phyloP scores from a whole-genome alignment of 192 early-diverging fungal genomes.

The Backusella circina region DNA sequence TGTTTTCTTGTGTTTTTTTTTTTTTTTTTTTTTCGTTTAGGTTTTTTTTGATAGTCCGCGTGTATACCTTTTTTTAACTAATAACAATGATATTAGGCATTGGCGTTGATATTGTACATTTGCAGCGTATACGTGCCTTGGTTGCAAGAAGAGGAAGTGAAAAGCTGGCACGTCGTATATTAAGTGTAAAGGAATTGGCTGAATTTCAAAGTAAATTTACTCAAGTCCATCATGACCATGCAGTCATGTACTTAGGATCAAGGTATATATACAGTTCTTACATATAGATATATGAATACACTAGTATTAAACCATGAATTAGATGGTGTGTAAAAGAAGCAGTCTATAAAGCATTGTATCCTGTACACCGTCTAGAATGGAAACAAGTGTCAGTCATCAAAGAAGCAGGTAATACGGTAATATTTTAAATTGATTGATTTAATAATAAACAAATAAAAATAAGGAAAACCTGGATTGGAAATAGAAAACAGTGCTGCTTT shows the following conservation, averaged over 20 bases:
- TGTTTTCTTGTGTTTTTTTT: too few species aligned
- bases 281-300: background rate
- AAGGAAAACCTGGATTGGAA: conserved; percentile 45
- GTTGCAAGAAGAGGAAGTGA: conserved; percentile 43
- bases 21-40: background rate
- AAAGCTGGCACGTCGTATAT: conserved; percentile 56
- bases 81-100: conserved; percentile 70
- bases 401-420: conserved; percentile 35
- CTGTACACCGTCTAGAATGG: conserved; percentile 52
- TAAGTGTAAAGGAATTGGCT: conserved; percentile 37
- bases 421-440: background rate
- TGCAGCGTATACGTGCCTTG: conserved; percentile 57
- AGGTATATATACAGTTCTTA: conserved; percentile 4
- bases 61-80: background rate
- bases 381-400: conserved; percentile 60
- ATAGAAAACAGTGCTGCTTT: conserved; percentile 33
- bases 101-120: conserved; percentile 73
- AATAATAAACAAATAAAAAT: background rate
- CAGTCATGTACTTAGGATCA: conserved; percentile 15
- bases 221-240: background rate
- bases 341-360: conserved; percentile 68
- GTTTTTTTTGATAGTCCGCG: background rate
- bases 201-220: conserved; percentile 21
- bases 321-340: conserved; percentile 78
- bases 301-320: background rate